phyloP scores from a whole-genome alignment of 1,139 yeast genomes.

The Kluyveromyces sp. region DNA sequence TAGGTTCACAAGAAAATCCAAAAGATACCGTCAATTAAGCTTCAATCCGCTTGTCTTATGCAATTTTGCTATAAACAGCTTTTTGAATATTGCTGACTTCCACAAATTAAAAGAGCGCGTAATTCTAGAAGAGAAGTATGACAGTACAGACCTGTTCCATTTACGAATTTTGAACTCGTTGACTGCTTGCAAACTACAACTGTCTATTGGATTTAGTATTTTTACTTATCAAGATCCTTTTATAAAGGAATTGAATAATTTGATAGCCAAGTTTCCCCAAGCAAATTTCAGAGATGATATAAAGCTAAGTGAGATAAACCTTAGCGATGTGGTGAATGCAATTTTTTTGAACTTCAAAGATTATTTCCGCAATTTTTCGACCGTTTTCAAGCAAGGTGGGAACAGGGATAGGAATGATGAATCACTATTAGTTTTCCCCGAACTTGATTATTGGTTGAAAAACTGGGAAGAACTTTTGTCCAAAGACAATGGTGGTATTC shows the following conservation, averaged over 20 bases:
- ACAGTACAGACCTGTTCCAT: constrained; percentile 39
- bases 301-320: constrained; percentile 39
- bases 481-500: constrained; percentile 39
- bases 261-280: constrained; percentile 38
- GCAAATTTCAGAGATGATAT: constrained; percentile 44
- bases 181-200: constrained; percentile 42
- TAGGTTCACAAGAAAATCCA: constrained; percentile 43
- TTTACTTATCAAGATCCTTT: constrained; percentile 22
- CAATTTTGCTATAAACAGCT: constrained; percentile 41
- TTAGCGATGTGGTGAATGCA: constrained; percentile 31
- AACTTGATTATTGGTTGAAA: constrained; percentile 35
- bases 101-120: constrained; percentile 35
- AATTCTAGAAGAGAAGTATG: constrained; percentile 22
- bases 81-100: constrained; percentile 38
- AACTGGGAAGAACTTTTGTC: constrained; percentile 38
- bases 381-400: constrained; percentile 4
- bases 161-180: constrained; percentile 43
- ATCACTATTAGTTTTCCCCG: constrained; percentile 25
- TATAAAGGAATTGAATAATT: constrained; percentile 31
- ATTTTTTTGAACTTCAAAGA: constrained; percentile 24
- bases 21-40: constrained; percentile 35
- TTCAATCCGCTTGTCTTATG: constrained; percentile 44
- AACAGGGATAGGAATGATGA: constrained; percentile 5
- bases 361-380: constrained; percentile 16
- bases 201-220: constrained; percentile 40